Base-by-base conservation (phyloP, 1,139 yeast species). In the Blastobotrys raffinosifermentans region DNA sequence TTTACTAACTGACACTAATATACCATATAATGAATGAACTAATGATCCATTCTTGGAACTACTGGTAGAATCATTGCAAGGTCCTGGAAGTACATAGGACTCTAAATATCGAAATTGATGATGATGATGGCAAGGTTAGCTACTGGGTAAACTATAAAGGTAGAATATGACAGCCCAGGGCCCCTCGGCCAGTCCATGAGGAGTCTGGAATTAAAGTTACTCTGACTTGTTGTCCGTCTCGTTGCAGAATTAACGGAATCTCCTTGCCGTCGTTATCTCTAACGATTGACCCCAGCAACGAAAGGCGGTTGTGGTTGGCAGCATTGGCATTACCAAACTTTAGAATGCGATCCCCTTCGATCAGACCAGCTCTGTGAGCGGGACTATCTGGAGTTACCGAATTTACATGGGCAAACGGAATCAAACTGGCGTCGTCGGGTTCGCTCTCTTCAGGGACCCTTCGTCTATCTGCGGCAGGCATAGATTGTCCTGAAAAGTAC, bases 171-270 rank as follows among this genome's bases (percentile, higher is more conserved):
- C 94, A 83, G 1, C 95, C 95, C 20, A 85, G 62, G 19, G 80
- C 57, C 1, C 94, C 94, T 21, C 68, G 63, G 5, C 94, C 94
- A 22, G 67, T 67, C 94, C 94, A 84, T 9, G 64, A 56, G 8
- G 61, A 59, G 1, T 71, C 60, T 1, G 94, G 94, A 1, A 53
- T 60, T 37, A 85, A 57, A 3, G 46, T 45, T 20, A 75, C 38
- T 2, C 43, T 37, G n/a, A 55, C 29, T 2, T 40, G 39, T 19
- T 53, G 49, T 1, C 47, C 51, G 6, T 48, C 57, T 34, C 82
- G 57, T 13, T 60, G 37, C 1, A 76, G 55, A 4, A 51, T 50
- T 5, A 76, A 64, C 3, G 47, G 39, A 9, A 75, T 53, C 20
- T 45, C 41, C 15, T 36, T 29, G 29, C 36, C 42, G 22, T 45